A percentile compares a stretch with the other conserved stretches of the same genome.
phyloP scores from a whole-genome alignment of 352 stramenopile species.

The Globisporangium paddicum region DNA sequence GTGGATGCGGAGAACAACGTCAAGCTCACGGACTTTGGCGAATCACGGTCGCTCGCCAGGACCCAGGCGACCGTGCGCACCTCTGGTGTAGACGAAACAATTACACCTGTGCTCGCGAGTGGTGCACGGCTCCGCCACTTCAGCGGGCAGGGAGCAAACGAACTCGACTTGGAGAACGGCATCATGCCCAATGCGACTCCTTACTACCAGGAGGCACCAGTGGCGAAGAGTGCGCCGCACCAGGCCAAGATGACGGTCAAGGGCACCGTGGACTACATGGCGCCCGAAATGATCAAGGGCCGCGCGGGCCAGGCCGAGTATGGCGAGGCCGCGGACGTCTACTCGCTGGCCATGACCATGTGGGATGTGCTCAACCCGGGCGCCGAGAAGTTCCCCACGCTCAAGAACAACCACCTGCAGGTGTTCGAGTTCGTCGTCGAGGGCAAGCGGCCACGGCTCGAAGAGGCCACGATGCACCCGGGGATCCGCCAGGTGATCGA shows the following conservation, averaged over 20 bases:
- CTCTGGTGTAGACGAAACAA: background rate
- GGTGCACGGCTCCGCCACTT: background rate
- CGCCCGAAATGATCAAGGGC: conserved; percentile 48
- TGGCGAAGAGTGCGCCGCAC: background rate
- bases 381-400: conserved; percentile 18
- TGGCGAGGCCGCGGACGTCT: conserved; percentile 42
- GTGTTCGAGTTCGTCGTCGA: conserved; percentile 29
- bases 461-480: conserved; percentile 15
- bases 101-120: background rate
- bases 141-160: background rate
- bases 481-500: conserved; percentile 22
- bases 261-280: conserved; percentile 47
- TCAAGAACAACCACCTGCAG: conserved; percentile 17
- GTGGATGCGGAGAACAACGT: conserved; percentile 39
- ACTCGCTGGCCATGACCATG: conserved; percentile 44
- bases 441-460: conserved; percentile 22
- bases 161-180: background rate
- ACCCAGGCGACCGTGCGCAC: conserved; percentile 14
- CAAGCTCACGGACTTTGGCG: conserved; percentile 54
- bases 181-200: background rate
- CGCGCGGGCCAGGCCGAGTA: conserved; percentile 21
- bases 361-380: conserved; percentile 44
- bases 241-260: conserved; percentile 17
- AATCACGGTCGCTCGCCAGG: conserved; percentile 9
- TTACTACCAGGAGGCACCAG: background rate